Conservation (phyloP, 2,329 filamentous ascomycete species). For the Pleurostoma richardsiae region DNA sequence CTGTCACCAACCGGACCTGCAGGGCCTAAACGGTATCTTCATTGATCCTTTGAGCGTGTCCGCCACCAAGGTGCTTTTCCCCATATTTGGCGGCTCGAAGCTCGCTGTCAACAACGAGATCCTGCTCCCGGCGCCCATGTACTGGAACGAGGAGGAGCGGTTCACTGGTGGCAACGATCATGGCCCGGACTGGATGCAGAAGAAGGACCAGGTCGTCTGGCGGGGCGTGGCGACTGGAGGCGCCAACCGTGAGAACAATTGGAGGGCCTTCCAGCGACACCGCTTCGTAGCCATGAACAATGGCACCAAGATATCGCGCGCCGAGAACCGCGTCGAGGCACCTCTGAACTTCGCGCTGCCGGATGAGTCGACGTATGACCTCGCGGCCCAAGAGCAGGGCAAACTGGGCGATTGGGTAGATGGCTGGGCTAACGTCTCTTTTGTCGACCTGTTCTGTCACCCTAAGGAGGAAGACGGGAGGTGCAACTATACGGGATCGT, state of each 20-base stretch:
- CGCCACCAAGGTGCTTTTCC: constrained; percentile 53
- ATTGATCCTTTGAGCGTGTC: constrained; percentile 54
- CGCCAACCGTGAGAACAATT: constrained; percentile 53
- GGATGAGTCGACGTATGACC: constrained; percentile 31
- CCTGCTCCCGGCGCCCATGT: constrained; percentile 64
- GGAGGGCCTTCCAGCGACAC: constrained; percentile 70
- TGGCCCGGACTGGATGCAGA: constrained; percentile 54
- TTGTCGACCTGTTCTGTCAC: constrained; percentile 50
- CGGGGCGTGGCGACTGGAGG: constrained; percentile 65
- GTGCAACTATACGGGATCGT: constrained; percentile 44
- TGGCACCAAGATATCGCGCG: constrained; percentile 47
- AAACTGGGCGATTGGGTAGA: constrained; percentile 45
- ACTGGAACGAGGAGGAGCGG: constrained; percentile 58
- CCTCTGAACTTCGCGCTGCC: constrained; percentile 52
- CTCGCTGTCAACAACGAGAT: constrained; percentile 66
- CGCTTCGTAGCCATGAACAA: constrained; percentile 73
- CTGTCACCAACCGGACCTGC: constrained; percentile 61
- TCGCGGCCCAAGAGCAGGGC: constrained; percentile 38
- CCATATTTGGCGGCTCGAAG: constrained; percentile 66
- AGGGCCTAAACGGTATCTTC: constrained; percentile 59
- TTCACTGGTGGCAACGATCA: constrained; percentile 54
- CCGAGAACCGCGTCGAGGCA: constrained; percentile 35
- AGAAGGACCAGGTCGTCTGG: constrained; percentile 52
- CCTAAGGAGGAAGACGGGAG: constrained; percentile 23
- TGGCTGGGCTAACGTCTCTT: constrained; percentile 43